These are phyloP conservation scores for Calonectria pauciramosa DNA, from an alignment of 2,329 filamentous ascomycete genomes.

Conservation along the genomic window DNA sequence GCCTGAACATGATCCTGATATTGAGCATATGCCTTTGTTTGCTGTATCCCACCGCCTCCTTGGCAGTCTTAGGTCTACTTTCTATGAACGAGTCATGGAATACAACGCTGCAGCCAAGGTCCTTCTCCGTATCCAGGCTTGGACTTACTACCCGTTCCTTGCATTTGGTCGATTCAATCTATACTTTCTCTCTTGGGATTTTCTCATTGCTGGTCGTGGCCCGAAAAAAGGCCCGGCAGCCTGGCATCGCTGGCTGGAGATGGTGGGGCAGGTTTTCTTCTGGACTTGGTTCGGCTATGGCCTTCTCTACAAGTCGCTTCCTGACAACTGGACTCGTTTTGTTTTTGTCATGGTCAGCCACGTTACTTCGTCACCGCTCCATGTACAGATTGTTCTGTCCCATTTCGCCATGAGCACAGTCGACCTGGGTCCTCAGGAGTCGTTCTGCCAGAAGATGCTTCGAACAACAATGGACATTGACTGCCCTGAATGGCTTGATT, in stretches of 20 bases:
- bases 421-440: constrained; percentile 86
- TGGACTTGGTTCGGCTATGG: constrained; percentile 90
- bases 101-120: constrained; percentile 82
- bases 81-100: constrained; percentile 84
- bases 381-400: constrained; percentile 91
- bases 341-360: constrained; percentile 85
- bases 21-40: constrained; percentile 91
- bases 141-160: constrained; percentile 86
- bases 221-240: constrained; percentile 82
- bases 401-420: constrained; percentile 96
- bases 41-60: constrained; percentile 88
- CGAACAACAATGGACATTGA: constrained; percentile 95
- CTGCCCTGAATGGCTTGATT: constrained; percentile 89
- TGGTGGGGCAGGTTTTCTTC: constrained; percentile 82
- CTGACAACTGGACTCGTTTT: constrained; percentile 77
- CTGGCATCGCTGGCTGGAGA: constrained; percentile 88
- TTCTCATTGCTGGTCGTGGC: constrained; percentile 77
- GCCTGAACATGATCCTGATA: constrained; percentile 96
- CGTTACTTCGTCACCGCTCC: constrained; percentile 83
- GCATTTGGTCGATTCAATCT: constrained; percentile 89
- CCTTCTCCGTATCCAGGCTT: constrained; percentile 81
- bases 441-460: constrained; percentile 91
- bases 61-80: constrained; percentile 79
- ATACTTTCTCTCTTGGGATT: constrained; percentile 85
- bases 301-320: constrained; percentile 81